These are phyloP conservation scores for Corinectria fuckeliana DNA, from an alignment of 2,329 filamentous ascomycete species.

Conservation along the genomic window DNA sequence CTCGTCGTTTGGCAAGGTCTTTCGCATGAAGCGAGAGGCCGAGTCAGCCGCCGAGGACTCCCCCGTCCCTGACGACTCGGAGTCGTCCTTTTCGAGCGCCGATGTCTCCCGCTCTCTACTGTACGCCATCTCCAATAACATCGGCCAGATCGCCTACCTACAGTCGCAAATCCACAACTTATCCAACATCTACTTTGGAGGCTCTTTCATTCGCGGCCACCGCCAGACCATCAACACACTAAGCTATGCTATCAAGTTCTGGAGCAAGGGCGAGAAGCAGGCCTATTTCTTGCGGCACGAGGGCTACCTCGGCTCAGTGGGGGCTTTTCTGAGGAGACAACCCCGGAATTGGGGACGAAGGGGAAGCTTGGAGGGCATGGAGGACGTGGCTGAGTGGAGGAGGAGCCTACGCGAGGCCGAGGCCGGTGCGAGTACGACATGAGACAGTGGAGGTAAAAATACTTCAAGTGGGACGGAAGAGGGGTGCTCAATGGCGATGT, in stretches of 20 bases:
- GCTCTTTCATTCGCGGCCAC: conserved; percentile 95
- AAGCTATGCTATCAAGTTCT: conserved; percentile 96
- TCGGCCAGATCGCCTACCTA: conserved; percentile 96
- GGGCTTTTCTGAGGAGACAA: conserved; percentile 91
- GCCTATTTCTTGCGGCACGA: conserved; percentile 96
- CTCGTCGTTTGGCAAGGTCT: conserved; percentile 95
- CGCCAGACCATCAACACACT: conserved; percentile 98
- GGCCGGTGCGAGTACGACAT: conserved; percentile 16
- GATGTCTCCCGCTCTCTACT: conserved; percentile 92
- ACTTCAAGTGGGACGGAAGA: neutral
- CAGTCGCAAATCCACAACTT: conserved; percentile 94
- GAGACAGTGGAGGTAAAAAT: neutral
- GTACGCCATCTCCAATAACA: conserved; percentile 97
- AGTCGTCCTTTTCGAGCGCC: conserved; percentile 69
- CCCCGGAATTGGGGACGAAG: conserved; percentile 90
- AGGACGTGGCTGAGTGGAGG: conserved; percentile 42
- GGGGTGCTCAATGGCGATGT: conserved; percentile 5
- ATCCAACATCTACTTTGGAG: conserved; percentile 95
- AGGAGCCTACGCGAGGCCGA: conserved; percentile 29
- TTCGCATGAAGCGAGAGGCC: conserved; percentile 86
- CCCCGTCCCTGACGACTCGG: conserved; percentile 59
- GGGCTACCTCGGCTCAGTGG: conserved; percentile 92
- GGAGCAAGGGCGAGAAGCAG: conserved; percentile 92
- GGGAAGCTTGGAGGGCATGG: conserved; percentile 70
- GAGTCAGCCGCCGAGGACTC: conserved; percentile 80